Percentiles rank a stretch among this genome's conserved stretches.
Conservation (phyloP, 176 grass and related monocot genomes). For the Phoenix dactylifera region DNA sequence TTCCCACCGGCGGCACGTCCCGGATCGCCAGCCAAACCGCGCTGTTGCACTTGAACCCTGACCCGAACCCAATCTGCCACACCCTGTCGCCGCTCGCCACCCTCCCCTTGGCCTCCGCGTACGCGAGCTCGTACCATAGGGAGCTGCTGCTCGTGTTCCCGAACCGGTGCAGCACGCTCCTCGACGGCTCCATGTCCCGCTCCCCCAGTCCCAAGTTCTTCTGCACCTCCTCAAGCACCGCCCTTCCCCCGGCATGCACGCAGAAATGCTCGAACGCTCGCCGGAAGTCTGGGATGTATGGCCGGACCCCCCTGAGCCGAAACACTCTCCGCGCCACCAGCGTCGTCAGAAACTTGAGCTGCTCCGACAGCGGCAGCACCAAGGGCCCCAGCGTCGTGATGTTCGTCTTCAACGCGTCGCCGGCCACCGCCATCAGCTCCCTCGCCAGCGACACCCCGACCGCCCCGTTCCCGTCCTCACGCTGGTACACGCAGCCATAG, state of each 20-base stretch:
- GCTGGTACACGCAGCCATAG: slow-evolving; percentile 71
- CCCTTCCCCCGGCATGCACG: slow-evolving; percentile 66
- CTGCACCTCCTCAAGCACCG: slow-evolving; percentile 65
- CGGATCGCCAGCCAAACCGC: too few species aligned
- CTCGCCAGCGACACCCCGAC: slow-evolving; percentile 55
- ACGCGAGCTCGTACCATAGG: slow-evolving; percentile 64
- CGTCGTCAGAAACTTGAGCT: slow-evolving; percentile 50
- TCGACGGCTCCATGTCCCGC: slow-evolving; percentile 55
- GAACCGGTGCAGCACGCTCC: slow-evolving; percentile 53
- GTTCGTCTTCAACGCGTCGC: slow-evolving; percentile 73
- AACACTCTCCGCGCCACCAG: slow-evolving; percentile 32
- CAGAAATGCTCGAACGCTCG: slow-evolving; percentile 86
- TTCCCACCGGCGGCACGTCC: too few species aligned
- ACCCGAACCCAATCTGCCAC: slow-evolving; percentile 53
- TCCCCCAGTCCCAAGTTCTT: slow-evolving; percentile 45
- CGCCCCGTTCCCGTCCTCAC: slow-evolving; percentile 35
- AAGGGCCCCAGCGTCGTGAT: slow-evolving; percentile 69
- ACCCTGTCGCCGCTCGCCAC: slow-evolving; percentile 18
- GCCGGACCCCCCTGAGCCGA: slow-evolving; percentile 2
- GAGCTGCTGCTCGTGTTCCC: slow-evolving; percentile 75
- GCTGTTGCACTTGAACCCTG: slow-evolving; percentile 32
- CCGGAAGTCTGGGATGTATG: slow-evolving; percentile 65
- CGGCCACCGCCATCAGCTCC: slow-evolving; percentile 76
- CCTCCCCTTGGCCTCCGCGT: slow-evolving; percentile 52
- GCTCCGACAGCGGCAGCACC: slow-evolving; percentile 55